phyloP scores from a whole-genome alignment of 768 basidiomycete genomes.

The Tulasnella sp. region DNA sequence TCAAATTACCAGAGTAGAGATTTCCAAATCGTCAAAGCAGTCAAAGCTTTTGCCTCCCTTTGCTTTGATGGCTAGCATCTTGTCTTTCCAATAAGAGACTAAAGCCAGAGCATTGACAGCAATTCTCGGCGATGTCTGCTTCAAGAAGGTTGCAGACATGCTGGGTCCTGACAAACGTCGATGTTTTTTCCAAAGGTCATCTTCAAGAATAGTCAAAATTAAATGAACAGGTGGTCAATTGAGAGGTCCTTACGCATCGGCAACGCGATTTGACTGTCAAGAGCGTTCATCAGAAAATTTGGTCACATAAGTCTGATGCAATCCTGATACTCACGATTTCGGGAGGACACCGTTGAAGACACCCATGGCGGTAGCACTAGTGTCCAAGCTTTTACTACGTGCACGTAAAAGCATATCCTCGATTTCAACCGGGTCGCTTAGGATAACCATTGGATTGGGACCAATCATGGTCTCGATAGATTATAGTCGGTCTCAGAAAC shows the following conservation, averaged over 20 bases:
- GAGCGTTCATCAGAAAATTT: too few species aligned
- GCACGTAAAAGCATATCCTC: neutral
- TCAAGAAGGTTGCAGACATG: neutral
- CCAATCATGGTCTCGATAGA: slow-evolving; percentile 4
- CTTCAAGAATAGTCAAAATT: too few species aligned
- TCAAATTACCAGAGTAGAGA: neutral
- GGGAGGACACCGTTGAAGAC: too few species aligned
- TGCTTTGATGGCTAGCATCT: neutral
- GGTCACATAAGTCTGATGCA: too few species aligned
- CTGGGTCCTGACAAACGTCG: neutral
- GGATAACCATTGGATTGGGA: neutral
- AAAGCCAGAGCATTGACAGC: neutral
- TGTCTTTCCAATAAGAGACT: neutral
- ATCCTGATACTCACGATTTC: too few species aligned
- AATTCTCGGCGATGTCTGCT: neutral
- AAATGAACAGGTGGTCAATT: too few species aligned
- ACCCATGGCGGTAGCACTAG: neutral
- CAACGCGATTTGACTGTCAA: too few species aligned
- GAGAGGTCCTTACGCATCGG: too few species aligned
- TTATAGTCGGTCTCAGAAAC: neutral
- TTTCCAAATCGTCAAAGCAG: neutral
- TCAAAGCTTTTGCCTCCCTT: neutral
- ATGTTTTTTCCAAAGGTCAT: slow-evolving; percentile 5
- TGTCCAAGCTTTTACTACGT: slow-evolving; percentile 2
- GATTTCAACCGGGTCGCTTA: neutral